Conservation (phyloP, 2,329 filamentous ascomycete genomes). For the Microdochium bolleyi region DNA sequence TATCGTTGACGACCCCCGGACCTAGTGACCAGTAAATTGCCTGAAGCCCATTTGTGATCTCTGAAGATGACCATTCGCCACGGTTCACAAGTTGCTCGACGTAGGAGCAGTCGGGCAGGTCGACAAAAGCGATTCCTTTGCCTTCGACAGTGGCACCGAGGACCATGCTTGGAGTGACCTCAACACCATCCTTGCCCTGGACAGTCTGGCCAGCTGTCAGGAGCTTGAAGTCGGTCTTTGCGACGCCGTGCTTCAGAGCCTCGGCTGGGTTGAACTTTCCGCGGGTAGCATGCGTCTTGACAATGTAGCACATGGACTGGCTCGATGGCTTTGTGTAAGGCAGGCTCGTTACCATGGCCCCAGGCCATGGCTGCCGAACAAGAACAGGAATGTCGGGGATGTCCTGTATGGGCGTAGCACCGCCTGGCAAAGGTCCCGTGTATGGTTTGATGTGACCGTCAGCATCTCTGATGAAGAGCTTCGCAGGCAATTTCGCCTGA, state of each 20-base stretch:
- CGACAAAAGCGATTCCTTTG: slow-evolving; percentile 69
- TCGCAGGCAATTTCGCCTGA: slow-evolving; percentile 59
- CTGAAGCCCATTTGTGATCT: slow-evolving; percentile 59
- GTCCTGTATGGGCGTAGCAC: slow-evolving; percentile 15
- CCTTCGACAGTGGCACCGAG: slow-evolving; percentile 60
- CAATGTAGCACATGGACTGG: slow-evolving; percentile 77
- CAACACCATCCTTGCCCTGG: slow-evolving; percentile 52
- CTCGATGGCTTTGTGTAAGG: slow-evolving; percentile 60
- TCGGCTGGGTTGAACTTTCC: slow-evolving; percentile 69
- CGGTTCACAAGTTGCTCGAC: slow-evolving; percentile 61
- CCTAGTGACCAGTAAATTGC: slow-evolving; percentile 79
- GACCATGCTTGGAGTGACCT: slow-evolving; percentile 82
- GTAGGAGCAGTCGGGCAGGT: slow-evolving; percentile 65
- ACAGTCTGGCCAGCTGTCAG: slow-evolving; percentile 60
- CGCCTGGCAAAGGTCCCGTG: slow-evolving; percentile 55
- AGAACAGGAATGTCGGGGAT: slow-evolving; percentile 63
- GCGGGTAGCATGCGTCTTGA: slow-evolving; percentile 66
- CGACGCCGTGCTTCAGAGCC: slow-evolving; percentile 59
- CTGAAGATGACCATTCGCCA: slow-evolving; percentile 60
- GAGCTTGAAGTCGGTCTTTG: slow-evolving; percentile 43
- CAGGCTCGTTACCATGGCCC: slow-evolving; percentile 52
- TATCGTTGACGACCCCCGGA: slow-evolving; percentile 53
- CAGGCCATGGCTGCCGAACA: slow-evolving; percentile 73
- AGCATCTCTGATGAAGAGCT: slow-evolving; percentile 59
- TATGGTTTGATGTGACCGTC: slow-evolving; percentile 63